Percentiles rank a stretch among this genome's conserved stretches.
Evolutionary conservation across 2,329 filamentous ascomycete genomes (phyloP).

Genomic region (Phaeophleospora eucalypticola): DNA sequence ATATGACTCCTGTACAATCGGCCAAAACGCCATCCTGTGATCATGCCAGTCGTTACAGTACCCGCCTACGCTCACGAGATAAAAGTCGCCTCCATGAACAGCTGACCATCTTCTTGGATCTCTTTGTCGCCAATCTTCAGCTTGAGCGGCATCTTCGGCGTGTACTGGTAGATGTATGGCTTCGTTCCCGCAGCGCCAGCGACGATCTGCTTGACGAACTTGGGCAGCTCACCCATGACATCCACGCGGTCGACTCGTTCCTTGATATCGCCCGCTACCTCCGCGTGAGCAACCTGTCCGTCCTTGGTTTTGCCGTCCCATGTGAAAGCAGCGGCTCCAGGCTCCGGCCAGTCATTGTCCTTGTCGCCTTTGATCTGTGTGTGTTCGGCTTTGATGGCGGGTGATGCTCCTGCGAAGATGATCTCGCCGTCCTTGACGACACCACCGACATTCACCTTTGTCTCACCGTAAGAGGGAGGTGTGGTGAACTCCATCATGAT

Average conservation of each 20-base stretch:
- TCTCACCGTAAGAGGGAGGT: constrained; percentile 85
- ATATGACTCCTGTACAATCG: constrained; percentile 41
- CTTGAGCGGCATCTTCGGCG: constrained; percentile 69
- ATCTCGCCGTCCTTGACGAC: constrained; percentile 79
- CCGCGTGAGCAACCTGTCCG: constrained; percentile 66
- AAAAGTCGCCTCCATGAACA: constrained; percentile 94
- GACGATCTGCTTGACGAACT: constrained; percentile 91
- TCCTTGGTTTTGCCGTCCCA: constrained; percentile 79
- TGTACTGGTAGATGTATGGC: constrained; percentile 97
- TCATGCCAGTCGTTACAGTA: constrained; percentile 1
- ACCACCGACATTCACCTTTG: constrained; percentile 75
- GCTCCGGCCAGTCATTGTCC: constrained; percentile 85
- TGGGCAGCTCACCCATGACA: constrained; percentile 93
- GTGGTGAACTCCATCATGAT: constrained; percentile 96
- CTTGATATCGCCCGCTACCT: constrained; percentile 65
- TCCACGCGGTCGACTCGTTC: constrained; percentile 77
- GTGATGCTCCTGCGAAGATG: constrained; percentile 64
- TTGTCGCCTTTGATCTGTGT: constrained; percentile 65
- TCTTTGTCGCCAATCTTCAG: constrained; percentile 80
- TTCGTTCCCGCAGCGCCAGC: constrained; percentile 84
- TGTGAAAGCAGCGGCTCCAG: constrained; percentile 66
- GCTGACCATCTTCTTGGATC: constrained; percentile 67
- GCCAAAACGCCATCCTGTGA: constrained; percentile 5
- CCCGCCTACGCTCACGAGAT: constrained; percentile 55
- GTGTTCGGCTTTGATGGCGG: constrained; percentile 64